A percentile compares a stretch with the other conserved stretches of the same genome.
These are phyloP conservation scores for Sclerotinia glacialis DNA, from an alignment of 2,329 filamentous ascomycete species.

Conservation along the genomic window DNA sequence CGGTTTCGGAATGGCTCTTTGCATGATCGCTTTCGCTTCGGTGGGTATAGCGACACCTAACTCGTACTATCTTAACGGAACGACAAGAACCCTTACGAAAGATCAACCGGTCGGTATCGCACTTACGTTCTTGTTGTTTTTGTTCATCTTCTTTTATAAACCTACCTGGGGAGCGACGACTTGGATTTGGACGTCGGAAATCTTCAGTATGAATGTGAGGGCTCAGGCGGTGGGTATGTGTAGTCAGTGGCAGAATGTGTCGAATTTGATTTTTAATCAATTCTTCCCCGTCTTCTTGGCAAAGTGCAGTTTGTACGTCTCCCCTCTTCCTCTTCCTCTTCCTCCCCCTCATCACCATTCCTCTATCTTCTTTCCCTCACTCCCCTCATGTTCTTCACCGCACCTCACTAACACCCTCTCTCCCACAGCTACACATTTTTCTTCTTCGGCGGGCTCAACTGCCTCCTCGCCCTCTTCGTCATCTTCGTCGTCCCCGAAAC, in stretches of 20 bases:
- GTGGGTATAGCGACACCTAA: constrained; percentile 56
- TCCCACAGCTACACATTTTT: constrained; percentile 40
- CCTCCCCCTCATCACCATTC: neutral
- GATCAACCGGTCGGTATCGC: constrained; percentile 59
- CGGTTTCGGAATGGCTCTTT: constrained; percentile 64
- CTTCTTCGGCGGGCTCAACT: constrained; percentile 54
- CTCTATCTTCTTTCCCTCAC: neutral
- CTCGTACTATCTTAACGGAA: constrained; percentile 23
- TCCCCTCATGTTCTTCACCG: neutral
- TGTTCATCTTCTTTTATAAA: constrained; percentile 68
- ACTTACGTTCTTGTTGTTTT: constrained; percentile 67
- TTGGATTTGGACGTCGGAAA: constrained; percentile 69
- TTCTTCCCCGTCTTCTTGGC: constrained; percentile 67
- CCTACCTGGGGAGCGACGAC: constrained; percentile 68
- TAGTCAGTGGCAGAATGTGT: constrained; percentile 59
- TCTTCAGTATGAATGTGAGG: constrained; percentile 71
- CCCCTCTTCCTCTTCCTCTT: too few species aligned
- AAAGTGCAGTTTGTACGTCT: constrained; percentile 46
- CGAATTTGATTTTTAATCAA: constrained; percentile 65
- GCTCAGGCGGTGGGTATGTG: constrained; percentile 69
- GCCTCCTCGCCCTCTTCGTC: constrained; percentile 49
- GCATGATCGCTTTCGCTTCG: constrained; percentile 64
- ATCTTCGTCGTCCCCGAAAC: constrained; percentile 55
- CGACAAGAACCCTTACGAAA: constrained; percentile 52
- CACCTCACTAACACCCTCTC: constrained; percentile 9